Conservation (phyloP, 345 rosid genomes). For the Gossypium bickii region DNA sequence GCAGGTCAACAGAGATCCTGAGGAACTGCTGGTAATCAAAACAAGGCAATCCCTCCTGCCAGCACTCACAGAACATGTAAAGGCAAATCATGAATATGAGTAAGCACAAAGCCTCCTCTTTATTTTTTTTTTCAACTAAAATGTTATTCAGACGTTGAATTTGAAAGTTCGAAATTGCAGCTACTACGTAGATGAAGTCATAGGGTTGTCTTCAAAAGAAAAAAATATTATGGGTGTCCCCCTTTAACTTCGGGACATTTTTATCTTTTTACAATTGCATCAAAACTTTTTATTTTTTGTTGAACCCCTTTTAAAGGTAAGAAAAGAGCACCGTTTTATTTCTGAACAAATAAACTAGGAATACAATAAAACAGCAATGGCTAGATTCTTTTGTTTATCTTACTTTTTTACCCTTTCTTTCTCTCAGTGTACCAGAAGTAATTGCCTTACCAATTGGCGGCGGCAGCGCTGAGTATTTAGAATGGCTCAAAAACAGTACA, state of each 20-base stretch:
- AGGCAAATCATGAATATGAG: constrained; percentile 96
- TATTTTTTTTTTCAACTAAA: not conserved
- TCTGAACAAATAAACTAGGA: not conserved
- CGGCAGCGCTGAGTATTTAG: constrained; percentile 66
- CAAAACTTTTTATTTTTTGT: not conserved
- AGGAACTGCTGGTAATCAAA: constrained; percentile 87
- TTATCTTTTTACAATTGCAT: not conserved
- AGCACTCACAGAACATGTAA: constrained; percentile 73
- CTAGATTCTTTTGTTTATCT: not conserved
- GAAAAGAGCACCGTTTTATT: not conserved
- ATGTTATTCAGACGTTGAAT: not conserved
- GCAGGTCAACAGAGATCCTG: constrained; percentile 78
- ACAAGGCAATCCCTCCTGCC: constrained; percentile 83
- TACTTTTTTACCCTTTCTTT: not conserved
- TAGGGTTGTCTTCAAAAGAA: not conserved
- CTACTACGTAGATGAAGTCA: not conserved
- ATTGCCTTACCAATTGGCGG: constrained; percentile 81
- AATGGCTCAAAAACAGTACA: constrained; percentile 82
- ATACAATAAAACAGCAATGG: not conserved
- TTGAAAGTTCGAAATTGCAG: not conserved
- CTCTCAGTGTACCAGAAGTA: constrained; percentile 77
- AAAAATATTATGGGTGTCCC: not conserved
- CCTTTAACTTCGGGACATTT: not conserved
- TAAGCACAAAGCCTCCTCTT: constrained; percentile 31
- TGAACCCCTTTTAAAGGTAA: not conserved